Percentiles rank a stretch among this genome's conserved stretches.
Conservation (phyloP, 2,329 filamentous ascomycete species). For the Herpotrichia juniperi region DNA sequence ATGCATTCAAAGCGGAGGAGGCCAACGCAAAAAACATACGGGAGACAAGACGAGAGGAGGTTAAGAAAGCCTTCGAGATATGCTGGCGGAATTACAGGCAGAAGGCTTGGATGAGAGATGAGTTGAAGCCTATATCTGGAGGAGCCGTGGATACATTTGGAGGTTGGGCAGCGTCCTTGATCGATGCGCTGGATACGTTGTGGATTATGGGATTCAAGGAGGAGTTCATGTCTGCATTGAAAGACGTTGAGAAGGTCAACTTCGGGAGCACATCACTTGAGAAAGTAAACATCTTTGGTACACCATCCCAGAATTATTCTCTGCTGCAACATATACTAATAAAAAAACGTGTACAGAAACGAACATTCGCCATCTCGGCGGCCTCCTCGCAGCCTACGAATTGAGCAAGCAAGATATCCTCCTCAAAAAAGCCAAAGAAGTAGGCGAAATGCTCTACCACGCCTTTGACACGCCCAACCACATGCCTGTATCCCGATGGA, state of each 20-base stretch:
- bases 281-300: constrained; percentile 55
- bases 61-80: constrained; percentile 51
- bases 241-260: constrained; percentile 51
- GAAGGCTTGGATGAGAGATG: constrained; percentile 57
- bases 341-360: constrained; percentile 46
- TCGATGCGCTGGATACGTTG: constrained; percentile 54
- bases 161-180: constrained; percentile 55
- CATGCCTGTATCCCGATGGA: constrained; percentile 70
- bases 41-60: constrained; percentile 41
- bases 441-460: constrained; percentile 80
- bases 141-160: constrained; percentile 50
- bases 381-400: constrained; percentile 85
- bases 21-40: constrained; percentile 37
- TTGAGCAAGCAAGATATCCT: constrained; percentile 76
- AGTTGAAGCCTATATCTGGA: constrained; percentile 53
- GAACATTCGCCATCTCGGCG: constrained; percentile 81
- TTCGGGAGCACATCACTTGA: constrained; percentile 48
- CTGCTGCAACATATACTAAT: constrained; percentile 26
- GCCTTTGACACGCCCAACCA: constrained; percentile 92
- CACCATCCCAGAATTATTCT: too few relatives aligned
- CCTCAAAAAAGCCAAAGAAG: constrained; percentile 77
- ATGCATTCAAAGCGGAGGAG: constrained; percentile 46
- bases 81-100: constrained; percentile 53
- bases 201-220: constrained; percentile 56
- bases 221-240: constrained; percentile 54